A percentile compares a stretch with the other conserved stretches of the same genome.
Conservation (phyloP, 2,329 filamentous ascomycete genomes). For the Pseudopithomyces chartarum region DNA sequence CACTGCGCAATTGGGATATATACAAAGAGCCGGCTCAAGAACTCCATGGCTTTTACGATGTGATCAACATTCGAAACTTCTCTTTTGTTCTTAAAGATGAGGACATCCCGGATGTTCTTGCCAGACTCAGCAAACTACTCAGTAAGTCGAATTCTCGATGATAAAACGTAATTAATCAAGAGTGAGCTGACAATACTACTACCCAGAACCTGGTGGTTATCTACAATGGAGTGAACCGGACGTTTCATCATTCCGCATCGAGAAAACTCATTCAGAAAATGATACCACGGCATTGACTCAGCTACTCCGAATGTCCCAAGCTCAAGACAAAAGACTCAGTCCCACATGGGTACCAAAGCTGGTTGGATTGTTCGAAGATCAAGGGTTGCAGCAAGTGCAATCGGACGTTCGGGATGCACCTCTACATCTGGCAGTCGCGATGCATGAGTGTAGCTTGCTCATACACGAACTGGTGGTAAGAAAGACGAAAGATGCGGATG, state of each 20-base stretch:
- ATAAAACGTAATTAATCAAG: no score
- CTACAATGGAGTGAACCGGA: not conserved
- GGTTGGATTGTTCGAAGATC: not conserved
- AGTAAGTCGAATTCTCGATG: not conserved
- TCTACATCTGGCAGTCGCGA: not conserved
- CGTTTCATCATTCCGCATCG: not conserved
- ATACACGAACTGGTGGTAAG: not conserved
- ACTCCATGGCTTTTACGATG: conserved; percentile 1
- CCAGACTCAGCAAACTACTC: not conserved
- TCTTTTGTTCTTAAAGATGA: not conserved
- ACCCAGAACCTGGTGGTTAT: not conserved
- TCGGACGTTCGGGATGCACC: not conserved
- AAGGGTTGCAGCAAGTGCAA: not conserved
- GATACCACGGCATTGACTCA: not conserved
- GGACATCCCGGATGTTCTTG: not conserved
- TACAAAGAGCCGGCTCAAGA: not conserved
- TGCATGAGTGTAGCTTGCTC: not conserved
- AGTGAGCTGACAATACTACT: not conserved
- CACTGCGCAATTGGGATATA: not conserved
- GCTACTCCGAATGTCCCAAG: not conserved
- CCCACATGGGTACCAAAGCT: not conserved
- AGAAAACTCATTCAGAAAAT: not conserved
- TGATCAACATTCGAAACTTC: conserved; percentile 3
- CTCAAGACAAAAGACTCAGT: not conserved
- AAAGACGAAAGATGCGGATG: not conserved